Conservation (phyloP, 2,329 filamentous ascomycete genomes). For the Fusarium cicatricum region DNA sequence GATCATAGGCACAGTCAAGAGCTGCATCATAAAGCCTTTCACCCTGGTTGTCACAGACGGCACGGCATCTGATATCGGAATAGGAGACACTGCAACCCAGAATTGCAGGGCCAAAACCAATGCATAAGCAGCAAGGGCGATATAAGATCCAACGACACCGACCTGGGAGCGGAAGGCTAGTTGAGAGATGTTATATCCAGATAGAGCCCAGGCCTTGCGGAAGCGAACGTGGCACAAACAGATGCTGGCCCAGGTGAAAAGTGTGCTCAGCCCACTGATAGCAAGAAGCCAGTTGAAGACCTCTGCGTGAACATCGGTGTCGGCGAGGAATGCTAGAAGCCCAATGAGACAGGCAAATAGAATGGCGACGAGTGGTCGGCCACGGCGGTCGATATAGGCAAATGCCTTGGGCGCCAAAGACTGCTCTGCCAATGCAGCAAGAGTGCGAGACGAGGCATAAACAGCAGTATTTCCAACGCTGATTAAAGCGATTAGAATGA, state of each 20-base stretch:
- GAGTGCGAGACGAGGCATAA: conserved; percentile 79
- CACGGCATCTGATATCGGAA: conserved; percentile 44
- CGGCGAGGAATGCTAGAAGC: conserved; percentile 78
- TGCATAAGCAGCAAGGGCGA: conserved; percentile 79
- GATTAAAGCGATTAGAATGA: conserved; percentile 90
- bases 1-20: conserved; percentile 74
- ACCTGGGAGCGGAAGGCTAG: conserved; percentile 83
- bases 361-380: conserved; percentile 80
- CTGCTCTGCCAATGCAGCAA: conserved; percentile 56
- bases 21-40: conserved; percentile 75
- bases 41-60: conserved; percentile 49
- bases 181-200: conserved; percentile 74
- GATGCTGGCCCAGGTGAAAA: conserved; percentile 85
- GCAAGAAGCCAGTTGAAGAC: conserved; percentile 85
- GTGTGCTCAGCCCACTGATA: conserved; percentile 73
- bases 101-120: conserved; percentile 85
- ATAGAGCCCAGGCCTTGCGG: conserved; percentile 74
- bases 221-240: conserved; percentile 91
- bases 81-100: conserved; percentile 83
- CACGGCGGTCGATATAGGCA: conserved; percentile 81
- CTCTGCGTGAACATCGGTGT: conserved; percentile 63
- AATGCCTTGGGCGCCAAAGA: conserved; percentile 81
- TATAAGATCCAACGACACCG: conserved; percentile 81
- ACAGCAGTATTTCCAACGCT: conserved; percentile 92
- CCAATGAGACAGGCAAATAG: conserved; percentile 70